Evolutionary conservation across 306 rosid genomes (phyloP).

Genomic region (Leucaena leucocephala): DNA sequence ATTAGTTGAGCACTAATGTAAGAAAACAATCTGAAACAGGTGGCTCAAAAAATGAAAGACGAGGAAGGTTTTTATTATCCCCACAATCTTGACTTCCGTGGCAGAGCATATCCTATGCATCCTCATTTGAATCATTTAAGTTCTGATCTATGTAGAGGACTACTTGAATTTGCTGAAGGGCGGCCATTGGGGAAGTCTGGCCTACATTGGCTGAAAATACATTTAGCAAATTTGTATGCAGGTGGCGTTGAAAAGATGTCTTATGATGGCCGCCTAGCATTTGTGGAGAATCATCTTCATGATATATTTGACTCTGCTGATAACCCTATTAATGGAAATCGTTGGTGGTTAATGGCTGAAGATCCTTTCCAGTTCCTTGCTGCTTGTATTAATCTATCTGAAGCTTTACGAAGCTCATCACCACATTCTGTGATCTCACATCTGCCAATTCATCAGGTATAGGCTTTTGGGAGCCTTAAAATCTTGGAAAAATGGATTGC

Average conservation of each 20-base stretch:
- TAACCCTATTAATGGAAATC: conserved; percentile 70
- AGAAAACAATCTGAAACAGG: conserved; percentile 54
- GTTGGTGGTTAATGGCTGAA: conserved; percentile 91
- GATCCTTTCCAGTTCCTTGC: conserved; percentile 92
- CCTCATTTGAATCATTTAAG: conserved; percentile 88
- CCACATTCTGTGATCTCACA: conserved; percentile 73
- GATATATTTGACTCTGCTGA: conserved; percentile 81
- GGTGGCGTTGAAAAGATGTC: conserved; percentile 84
- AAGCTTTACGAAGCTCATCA: conserved; percentile 75
- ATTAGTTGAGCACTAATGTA: conserved; percentile 24
- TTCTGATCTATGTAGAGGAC: conserved; percentile 89
- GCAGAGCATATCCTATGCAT: conserved; percentile 95
- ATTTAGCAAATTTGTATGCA: conserved; percentile 70
- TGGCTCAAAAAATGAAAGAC: conserved; percentile 78
- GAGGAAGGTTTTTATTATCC: conserved; percentile 92
- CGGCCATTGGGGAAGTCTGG: conserved; percentile 82
- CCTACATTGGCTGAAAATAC: conserved; percentile 79
- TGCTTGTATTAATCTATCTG: conserved; percentile 83
- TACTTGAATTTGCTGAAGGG: conserved; percentile 87
- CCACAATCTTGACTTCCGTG: conserved; percentile 91
- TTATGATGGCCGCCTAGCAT: conserved; percentile 69
- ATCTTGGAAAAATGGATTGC: background rate
- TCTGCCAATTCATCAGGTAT: conserved; percentile 87
- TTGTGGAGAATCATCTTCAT: conserved; percentile 71
- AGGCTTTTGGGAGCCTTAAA: conserved; percentile 16